These are phyloP conservation scores for Fonsecaea multimorphosa DNA, from an alignment of 2,329 filamentous ascomycete genomes.

Conservation along the genomic window DNA sequence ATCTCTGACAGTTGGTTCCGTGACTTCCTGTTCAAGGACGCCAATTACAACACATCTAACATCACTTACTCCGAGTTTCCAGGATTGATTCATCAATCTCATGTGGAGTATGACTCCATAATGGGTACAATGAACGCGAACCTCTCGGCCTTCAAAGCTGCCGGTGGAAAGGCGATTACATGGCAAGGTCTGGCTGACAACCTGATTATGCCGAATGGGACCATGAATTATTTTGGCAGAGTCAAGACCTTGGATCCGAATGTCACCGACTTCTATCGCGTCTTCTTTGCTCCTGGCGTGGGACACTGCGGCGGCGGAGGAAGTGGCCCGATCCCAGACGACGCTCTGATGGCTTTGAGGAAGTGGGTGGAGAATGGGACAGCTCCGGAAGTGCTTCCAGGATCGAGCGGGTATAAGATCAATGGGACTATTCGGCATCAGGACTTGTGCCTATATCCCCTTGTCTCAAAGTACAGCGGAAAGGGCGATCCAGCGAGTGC, in stretches of 20 bases:
- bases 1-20: conserved; percentile 45
- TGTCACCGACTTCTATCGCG: conserved; percentile 41
- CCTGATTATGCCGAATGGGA: conserved; percentile 47
- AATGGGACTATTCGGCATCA: conserved; percentile 2
- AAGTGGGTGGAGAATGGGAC: conserved; percentile 50
- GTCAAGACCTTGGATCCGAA: conserved; percentile 47
- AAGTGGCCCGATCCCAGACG: conserved; percentile 20
- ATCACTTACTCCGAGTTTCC: conserved; percentile 42
- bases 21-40: conserved; percentile 49
- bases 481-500: conserved; percentile 45
- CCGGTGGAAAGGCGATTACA: conserved; percentile 54
- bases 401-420: not conserved
- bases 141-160: conserved; percentile 47
- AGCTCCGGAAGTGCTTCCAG: conserved; percentile 48
- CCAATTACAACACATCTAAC: conserved; percentile 41
- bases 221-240: conserved; percentile 52
- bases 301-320: conserved; percentile 35
- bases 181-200: conserved; percentile 52
- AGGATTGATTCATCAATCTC: conserved; percentile 49
- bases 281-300: conserved; percentile 15
- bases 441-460: conserved; percentile 54
- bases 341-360: conserved; percentile 48
- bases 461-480: conserved; percentile 47
- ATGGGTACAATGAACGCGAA: conserved; percentile 49
- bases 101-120: conserved; percentile 48